Conservation (phyloP, 2,329 filamentous ascomycete genomes). For the Didymella lethalis region DNA sequence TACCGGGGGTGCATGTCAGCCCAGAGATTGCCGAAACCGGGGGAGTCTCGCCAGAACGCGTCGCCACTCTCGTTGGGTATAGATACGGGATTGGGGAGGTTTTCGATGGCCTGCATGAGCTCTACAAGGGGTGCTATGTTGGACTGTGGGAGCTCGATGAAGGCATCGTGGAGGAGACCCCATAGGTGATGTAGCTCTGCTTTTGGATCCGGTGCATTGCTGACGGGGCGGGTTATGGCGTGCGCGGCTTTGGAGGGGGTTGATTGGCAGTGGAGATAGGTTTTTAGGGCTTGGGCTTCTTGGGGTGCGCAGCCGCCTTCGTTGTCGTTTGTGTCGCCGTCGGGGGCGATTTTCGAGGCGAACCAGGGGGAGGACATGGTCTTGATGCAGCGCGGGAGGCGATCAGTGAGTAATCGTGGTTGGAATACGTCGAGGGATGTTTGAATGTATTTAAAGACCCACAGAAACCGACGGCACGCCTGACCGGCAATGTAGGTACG, state of each 20-base stretch:
- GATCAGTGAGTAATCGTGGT: too few species aligned
- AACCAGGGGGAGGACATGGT: slow-evolving; percentile 17
- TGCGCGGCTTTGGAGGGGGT: slow-evolving; percentile 15
- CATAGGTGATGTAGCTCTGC: slow-evolving; percentile 8
- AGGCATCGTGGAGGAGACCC: slow-evolving; percentile 14
- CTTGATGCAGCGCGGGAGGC: too few species aligned
- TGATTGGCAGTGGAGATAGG: slow-evolving; percentile 16
- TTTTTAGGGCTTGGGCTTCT: slow-evolving; percentile 20
- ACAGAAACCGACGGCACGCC: neutral
- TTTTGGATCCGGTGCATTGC: neutral
- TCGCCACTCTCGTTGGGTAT: neutral
- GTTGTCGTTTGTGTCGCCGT: slow-evolving; percentile 12
- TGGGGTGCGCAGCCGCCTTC: slow-evolving; percentile 20
- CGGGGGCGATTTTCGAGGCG: slow-evolving; percentile 12
- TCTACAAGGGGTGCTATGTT: slow-evolving; percentile 1
- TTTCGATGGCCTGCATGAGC: slow-evolving; percentile 16
- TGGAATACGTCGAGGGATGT: neutral
- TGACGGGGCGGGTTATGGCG: slow-evolving; percentile 16
- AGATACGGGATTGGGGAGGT: slow-evolving; percentile 4
- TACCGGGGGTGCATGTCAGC: slow-evolving; percentile 8
- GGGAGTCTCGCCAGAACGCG: slow-evolving; percentile 11
- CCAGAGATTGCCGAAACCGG: slow-evolving; percentile 16
- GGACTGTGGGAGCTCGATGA: slow-evolving; percentile 10
- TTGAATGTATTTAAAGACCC: neutral
- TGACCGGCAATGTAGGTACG: neutral